Conservation (phyloP, 257 asterid species). For the Marsdenia floribunda region DNA sequence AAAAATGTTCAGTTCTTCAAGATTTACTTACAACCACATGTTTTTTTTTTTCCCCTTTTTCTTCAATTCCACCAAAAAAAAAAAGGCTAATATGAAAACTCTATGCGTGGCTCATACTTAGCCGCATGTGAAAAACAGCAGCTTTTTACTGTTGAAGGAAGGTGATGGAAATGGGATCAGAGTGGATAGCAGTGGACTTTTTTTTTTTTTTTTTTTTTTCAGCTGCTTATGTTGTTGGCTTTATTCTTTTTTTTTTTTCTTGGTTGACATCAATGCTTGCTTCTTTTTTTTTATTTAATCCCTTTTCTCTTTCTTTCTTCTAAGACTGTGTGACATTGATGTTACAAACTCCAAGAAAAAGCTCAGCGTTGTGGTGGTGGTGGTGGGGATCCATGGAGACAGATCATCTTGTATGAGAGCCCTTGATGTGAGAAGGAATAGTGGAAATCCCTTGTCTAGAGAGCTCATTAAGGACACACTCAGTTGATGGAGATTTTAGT, state of each 20-base stretch:
- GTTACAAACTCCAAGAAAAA: not conserved
- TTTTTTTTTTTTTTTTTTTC: not conserved
- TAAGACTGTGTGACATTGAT: not conserved
- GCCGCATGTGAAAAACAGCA: slow-evolving; percentile 19
- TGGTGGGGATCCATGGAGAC: not conserved
- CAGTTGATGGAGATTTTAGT: slow-evolving; percentile 46
- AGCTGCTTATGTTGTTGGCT: too few relatives aligned
- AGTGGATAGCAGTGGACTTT: not conserved
- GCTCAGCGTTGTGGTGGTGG: not conserved
- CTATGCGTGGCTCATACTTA: slow-evolving; percentile 18
- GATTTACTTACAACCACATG: slow-evolving; percentile 20
- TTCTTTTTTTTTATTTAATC: not conserved
- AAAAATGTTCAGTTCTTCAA: not conserved
- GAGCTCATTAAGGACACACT: slow-evolving; percentile 36
- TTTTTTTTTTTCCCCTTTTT: not conserved
- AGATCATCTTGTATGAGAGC: slow-evolving; percentile 8
- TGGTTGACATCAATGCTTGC: slow-evolving; percentile 3
- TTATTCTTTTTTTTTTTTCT: not conserved
- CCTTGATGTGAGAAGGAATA: slow-evolving; percentile 24
- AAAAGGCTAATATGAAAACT: not conserved
- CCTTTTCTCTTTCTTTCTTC: not conserved
- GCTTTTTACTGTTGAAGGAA: not conserved
- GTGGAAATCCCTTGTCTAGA: slow-evolving; percentile 38
- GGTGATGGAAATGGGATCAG: not conserved
- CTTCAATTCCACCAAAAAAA: too few relatives aligned